Evolutionary conservation across 306 rosid species (phyloP).

Genomic region (Astragalus glycyphyllos): DNA sequence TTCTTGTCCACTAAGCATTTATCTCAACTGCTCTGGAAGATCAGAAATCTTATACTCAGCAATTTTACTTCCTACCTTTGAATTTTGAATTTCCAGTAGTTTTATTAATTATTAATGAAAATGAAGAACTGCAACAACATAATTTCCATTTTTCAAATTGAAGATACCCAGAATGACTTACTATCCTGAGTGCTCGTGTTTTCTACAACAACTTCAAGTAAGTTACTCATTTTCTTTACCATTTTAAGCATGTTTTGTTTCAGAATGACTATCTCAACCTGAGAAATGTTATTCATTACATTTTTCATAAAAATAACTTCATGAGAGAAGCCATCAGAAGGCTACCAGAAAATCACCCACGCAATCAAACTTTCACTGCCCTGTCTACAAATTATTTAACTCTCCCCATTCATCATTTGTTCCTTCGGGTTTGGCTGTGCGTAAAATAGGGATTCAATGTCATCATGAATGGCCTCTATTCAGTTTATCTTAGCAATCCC

Average conservation of each 20-base stretch:
- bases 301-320: slow-evolving; percentile 16
- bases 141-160: slow-evolving; percentile 15
- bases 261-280: slow-evolving; percentile 11
- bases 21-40: neutral
- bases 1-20: slow-evolving; percentile 26
- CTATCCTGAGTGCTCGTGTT: neutral
- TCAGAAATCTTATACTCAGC: neutral
- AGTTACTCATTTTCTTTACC: slow-evolving; percentile 20
- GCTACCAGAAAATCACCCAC: neutral
- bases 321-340: slow-evolving; percentile 4
- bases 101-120: neutral
- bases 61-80: slow-evolving; percentile 22
- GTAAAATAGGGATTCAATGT: neutral
- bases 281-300: neutral
- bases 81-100: slow-evolving; percentile 26
- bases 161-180: slow-evolving; percentile 16
- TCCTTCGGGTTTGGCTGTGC: neutral
- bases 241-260: slow-evolving; percentile 17
- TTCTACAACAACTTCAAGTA: slow-evolving; percentile 28
- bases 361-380: neutral
- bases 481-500: slow-evolving; percentile 29
- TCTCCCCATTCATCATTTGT: neutral
- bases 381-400: slow-evolving; percentile 12
- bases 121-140: slow-evolving; percentile 15
- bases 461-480: slow-evolving; percentile 17